phyloP scores from a whole-genome alignment of 2,329 filamentous ascomycete genomes.

The Pseudopyrenochaeta lycopersici region DNA sequence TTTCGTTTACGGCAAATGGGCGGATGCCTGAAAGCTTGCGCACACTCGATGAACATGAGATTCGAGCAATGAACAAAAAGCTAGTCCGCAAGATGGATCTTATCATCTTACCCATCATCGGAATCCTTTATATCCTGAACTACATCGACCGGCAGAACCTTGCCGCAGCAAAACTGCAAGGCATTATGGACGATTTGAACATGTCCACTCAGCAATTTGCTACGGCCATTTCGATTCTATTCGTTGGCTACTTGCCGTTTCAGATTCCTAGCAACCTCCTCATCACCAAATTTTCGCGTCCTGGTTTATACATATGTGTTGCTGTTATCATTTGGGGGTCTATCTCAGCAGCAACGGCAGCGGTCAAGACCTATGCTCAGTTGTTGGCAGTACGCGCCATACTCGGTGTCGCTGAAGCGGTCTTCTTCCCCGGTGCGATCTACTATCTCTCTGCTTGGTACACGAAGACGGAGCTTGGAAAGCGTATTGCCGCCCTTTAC shows the following conservation, averaged over 20 bases:
- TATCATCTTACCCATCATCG: slow-evolving; percentile 23
- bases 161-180: slow-evolving; percentile 26
- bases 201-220: slow-evolving; percentile 29
- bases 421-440: slow-evolving; percentile 68
- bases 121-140: slow-evolving; percentile 28
- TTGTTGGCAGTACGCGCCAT: slow-evolving; percentile 31
- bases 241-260: slow-evolving; percentile 47
- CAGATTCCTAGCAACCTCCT: slow-evolving; percentile 30
- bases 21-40: background rate
- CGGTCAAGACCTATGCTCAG: slow-evolving; percentile 24
- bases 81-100: slow-evolving; percentile 23
- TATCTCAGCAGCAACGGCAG: slow-evolving; percentile 26
- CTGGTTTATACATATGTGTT: slow-evolving; percentile 26
- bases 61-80: slow-evolving; percentile 2
- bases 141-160: slow-evolving; percentile 33
- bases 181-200: slow-evolving; percentile 30
- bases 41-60: background rate
- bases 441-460: slow-evolving; percentile 71
- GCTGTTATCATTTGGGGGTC: slow-evolving; percentile 29
- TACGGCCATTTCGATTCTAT: slow-evolving; percentile 64
- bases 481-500: slow-evolving; percentile 44
- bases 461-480: slow-evolving; percentile 59
- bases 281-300: slow-evolving; percentile 26
- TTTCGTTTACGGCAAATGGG: background rate
- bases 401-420: slow-evolving; percentile 35